Percentiles rank a stretch among this genome's conserved stretches.
phyloP scores from a whole-genome alignment of 2,329 filamentous ascomycete species.

The Capronia epimyces region DNA sequence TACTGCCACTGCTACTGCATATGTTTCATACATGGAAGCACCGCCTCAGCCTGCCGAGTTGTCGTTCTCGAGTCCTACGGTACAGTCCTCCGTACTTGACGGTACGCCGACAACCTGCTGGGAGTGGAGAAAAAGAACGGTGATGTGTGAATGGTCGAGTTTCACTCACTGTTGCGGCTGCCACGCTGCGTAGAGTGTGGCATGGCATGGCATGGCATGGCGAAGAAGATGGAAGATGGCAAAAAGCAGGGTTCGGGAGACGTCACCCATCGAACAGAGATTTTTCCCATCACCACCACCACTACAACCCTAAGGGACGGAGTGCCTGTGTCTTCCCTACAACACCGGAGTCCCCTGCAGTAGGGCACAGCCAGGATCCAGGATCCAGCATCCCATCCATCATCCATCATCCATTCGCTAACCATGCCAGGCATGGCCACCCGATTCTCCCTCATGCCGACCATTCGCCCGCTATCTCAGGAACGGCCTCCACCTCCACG shows the following conservation, averaged over 20 bases:
- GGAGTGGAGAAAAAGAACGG: not conserved
- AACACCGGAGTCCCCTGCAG: not conserved
- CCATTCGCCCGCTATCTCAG: not conserved
- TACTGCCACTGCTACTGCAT: no score
- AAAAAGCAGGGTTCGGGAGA: not conserved
- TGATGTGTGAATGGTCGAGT: not conserved
- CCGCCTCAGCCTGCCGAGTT: no score
- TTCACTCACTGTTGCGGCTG: not conserved
- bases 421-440: not conserved
- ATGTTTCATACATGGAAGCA: no score
- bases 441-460: not conserved
- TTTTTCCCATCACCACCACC: not conserved
- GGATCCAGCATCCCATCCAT: not conserved
- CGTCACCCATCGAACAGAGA: not conserved
- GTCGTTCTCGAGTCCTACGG: no score
- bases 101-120: not conserved
- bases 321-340: not conserved
- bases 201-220: not conserved
- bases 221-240: not conserved
- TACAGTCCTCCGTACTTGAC: no score
- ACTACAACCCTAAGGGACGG: no score
- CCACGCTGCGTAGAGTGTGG: not conserved
- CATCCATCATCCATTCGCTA: not conserved
- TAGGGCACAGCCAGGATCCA: no score
- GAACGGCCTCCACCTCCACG: not conserved